These are phyloP conservation scores for Backusella morwellensis DNA, from an alignment of 192 early-diverging fungal genomes.

Conservation along the genomic window DNA sequence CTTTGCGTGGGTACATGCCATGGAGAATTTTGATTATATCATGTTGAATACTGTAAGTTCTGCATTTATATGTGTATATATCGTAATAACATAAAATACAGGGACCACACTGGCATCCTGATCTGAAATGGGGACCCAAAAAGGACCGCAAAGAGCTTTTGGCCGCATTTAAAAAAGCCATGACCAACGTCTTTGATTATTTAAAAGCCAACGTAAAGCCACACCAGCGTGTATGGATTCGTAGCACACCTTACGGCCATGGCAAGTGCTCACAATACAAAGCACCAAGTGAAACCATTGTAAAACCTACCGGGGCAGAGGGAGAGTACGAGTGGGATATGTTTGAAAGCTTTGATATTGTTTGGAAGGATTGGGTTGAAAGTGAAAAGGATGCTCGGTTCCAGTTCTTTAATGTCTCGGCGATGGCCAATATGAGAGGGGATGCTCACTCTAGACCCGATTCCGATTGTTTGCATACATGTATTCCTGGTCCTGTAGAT, in stretches of 20 bases:
- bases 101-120: slow-evolving; percentile 34
- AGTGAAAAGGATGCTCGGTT: slow-evolving; percentile 21
- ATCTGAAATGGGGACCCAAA: slow-evolving; percentile 22
- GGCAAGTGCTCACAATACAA: slow-evolving; percentile 33
- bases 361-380: slow-evolving; percentile 34
- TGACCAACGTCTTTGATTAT: slow-evolving; percentile 20
- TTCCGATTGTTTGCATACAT: slow-evolving; percentile 33
- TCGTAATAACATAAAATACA: not conserved
- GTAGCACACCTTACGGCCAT: slow-evolving; percentile 33
- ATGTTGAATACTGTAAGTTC: slow-evolving; percentile 32
- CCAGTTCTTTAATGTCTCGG: slow-evolving; percentile 23
- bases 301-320: slow-evolving; percentile 15
- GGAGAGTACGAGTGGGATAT: slow-evolving; percentile 35
- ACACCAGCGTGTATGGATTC: slow-evolving; percentile 23
- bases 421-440: slow-evolving; percentile 25
- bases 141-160: slow-evolving; percentile 18
- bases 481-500: slow-evolving; percentile 36
- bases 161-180: slow-evolving; percentile 15
- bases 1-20: slow-evolving; percentile 29
- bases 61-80: not conserved
- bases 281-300: slow-evolving; percentile 2
- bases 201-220: slow-evolving; percentile 10
- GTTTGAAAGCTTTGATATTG: slow-evolving; percentile 19
- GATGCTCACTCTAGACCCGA: slow-evolving; percentile 34
- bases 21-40: slow-evolving; percentile 30